phyloP scores from a whole-genome alignment of 345 rosid genomes.

The Pugionium dolabratum region DNA sequence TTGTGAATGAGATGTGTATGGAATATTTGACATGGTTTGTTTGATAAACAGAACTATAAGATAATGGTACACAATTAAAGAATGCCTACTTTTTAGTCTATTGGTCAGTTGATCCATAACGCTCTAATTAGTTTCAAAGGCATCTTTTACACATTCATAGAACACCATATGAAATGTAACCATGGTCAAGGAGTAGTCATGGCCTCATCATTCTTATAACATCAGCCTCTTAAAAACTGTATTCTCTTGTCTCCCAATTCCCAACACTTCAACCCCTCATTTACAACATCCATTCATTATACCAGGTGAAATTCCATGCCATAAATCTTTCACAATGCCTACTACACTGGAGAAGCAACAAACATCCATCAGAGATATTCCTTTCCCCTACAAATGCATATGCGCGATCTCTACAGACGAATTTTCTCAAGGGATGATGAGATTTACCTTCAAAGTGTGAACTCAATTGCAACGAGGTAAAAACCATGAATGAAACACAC shows the following conservation, averaged over 20 bases:
- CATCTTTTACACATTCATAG: neutral
- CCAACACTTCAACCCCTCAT: neutral
- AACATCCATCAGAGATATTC: neutral
- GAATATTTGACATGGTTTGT: neutral
- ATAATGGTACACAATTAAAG: neutral
- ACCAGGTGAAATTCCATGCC: neutral
- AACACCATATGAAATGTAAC: conserved; percentile 2
- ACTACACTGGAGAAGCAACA: conserved; percentile 7
- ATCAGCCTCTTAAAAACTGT: neutral
- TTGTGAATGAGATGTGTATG: neutral
- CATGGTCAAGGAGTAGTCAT: neutral
- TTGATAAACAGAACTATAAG: neutral
- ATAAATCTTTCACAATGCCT: conserved; percentile 8
- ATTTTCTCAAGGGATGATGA: neutral
- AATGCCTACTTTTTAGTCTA: neutral
- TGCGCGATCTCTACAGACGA: neutral
- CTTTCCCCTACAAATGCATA: neutral
- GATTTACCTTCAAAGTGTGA: conserved; percentile 10
- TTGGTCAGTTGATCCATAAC: neutral
- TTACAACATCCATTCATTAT: neutral
- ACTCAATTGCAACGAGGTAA: neutral
- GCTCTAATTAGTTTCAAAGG: neutral
- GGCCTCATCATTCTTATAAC: neutral
- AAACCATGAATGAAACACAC: neutral
- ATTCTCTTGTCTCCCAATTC: conserved; percentile 3